These are phyloP conservation scores for Sugiyamaella japonica DNA, from an alignment of 1,139 yeast genomes.

Conservation along the genomic window DNA sequence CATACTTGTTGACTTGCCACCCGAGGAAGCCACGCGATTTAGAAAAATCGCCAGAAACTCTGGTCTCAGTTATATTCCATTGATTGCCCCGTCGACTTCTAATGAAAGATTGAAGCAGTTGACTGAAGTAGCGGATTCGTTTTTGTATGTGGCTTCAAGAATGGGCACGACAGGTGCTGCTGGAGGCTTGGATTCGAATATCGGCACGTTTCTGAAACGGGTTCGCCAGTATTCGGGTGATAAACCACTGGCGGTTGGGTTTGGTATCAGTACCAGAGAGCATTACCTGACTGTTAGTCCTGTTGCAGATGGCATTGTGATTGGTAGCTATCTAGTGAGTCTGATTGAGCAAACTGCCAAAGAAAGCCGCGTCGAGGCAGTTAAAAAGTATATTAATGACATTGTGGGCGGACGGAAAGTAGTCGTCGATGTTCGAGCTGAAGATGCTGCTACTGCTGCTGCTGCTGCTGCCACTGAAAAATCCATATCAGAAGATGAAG, in stretches of 20 bases:
- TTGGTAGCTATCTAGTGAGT: constrained; percentile 83
- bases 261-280: constrained; percentile 92
- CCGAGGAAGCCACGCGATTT: constrained; percentile 91
- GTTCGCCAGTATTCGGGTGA: constrained; percentile 72
- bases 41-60: constrained; percentile 66
- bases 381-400: constrained; percentile 64
- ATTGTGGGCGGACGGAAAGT: constrained; percentile 64
- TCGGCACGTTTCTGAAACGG: constrained; percentile 67
- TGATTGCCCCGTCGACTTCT: constrained; percentile 95
- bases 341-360: constrained; percentile 64
- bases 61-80: constrained; percentile 83
- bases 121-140: constrained; percentile 87
- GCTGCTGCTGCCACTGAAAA: neutral
- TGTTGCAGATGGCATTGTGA: constrained; percentile 87
- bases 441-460: neutral
- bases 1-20: constrained; percentile 93
- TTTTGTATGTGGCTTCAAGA: constrained; percentile 84
- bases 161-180: constrained; percentile 96
- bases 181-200: constrained; percentile 59
- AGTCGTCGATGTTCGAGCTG: constrained; percentile 19
- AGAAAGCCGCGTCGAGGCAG: constrained; percentile 57
- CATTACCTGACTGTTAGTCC: constrained; percentile 80
- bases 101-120: constrained; percentile 79
- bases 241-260: constrained; percentile 92
- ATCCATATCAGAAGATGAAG: constrained; percentile 7